Evolutionary conservation across 1,139 yeast genomes (phyloP).

Genomic region (Candida tropicalis): DNA sequence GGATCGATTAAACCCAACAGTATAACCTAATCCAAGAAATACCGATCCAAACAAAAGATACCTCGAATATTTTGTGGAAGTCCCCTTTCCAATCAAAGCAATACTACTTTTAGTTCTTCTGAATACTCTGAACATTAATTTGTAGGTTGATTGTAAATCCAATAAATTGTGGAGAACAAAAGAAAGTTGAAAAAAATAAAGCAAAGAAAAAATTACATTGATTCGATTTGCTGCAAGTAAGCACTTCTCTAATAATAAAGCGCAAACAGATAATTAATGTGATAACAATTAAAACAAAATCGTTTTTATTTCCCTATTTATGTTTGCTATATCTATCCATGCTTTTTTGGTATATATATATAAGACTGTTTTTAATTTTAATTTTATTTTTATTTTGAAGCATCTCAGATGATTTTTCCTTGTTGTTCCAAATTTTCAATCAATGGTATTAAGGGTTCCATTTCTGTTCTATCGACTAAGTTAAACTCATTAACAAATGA

Average conservation of each 20-base stretch:
- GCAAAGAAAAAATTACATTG: no score
- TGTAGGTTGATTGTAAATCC: no score
- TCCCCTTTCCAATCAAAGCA: background rate
- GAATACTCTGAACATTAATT: background rate
- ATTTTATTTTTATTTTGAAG: no score
- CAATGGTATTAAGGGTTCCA: conserved; percentile 76
- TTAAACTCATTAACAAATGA: conserved; percentile 85
- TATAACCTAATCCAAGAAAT: conserved; percentile 1
- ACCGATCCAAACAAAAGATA: conserved; percentile 1
- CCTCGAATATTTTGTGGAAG: background rate
- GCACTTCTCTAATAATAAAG: no score
- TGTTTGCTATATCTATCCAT: no score
- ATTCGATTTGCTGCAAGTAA: no score
- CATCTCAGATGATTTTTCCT: conserved; percentile 66
- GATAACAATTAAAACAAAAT: no score
- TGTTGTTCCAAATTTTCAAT: conserved; percentile 81
- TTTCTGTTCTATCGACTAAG: conserved; percentile 74
- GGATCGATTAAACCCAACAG: background rate
- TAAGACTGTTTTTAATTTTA: no score
- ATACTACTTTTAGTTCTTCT: background rate
- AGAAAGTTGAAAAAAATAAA: no score
- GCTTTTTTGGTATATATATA: background rate
- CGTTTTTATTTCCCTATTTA: no score
- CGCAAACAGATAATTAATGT: no score
- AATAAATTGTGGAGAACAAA: no score